Conservation (phyloP, 495 filamentous ascomycete genomes). For the Zalerion maritima region DNA sequence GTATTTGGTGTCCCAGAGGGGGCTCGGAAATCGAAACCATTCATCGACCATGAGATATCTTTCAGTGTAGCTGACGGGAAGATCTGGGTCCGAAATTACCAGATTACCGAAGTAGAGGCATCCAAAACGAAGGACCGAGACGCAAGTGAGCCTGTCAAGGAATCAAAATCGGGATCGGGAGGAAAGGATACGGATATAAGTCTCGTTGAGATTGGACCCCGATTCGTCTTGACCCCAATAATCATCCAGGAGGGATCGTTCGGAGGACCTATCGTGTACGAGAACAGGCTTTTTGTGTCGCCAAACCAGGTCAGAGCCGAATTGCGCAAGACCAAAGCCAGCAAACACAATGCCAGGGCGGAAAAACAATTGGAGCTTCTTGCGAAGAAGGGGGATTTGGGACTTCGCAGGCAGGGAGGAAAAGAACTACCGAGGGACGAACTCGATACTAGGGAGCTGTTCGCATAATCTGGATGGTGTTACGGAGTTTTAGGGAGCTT, state of each 20-base stretch:
- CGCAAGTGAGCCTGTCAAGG: conserved; percentile 15
- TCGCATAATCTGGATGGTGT: conserved; percentile 39
- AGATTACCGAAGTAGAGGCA: conserved; percentile 70
- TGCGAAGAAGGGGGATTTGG: conserved; percentile 60
- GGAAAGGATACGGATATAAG: conserved; percentile 55
- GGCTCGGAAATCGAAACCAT: conserved; percentile 81
- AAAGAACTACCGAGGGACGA: conserved; percentile 45
- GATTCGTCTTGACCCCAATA: conserved; percentile 91
- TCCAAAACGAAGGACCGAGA: conserved; percentile 28
- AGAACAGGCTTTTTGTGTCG: conserved; percentile 96
- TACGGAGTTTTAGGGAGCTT: not conserved
- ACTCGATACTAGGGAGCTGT: conserved; percentile 68
- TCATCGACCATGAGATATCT: conserved; percentile 85
- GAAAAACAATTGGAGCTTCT: conserved; percentile 59
- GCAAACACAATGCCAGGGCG: conserved; percentile 53
- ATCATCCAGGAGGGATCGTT: conserved; percentile 92
- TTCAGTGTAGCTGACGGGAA: conserved; percentile 90
- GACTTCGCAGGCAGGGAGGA: conserved; percentile 50
- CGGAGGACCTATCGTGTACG: conserved; percentile 91
- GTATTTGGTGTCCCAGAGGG: conserved; percentile 88
- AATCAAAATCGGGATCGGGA: conserved; percentile 20
- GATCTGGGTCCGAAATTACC: conserved; percentile 92
- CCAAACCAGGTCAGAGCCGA: conserved; percentile 89
- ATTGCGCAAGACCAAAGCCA: conserved; percentile 56
- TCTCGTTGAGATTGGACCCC: conserved; percentile 85